A percentile compares a stretch with the other conserved stretches of the same genome.
Conservation (phyloP, 257 asterid species). For the Salvia splendens region DNA sequence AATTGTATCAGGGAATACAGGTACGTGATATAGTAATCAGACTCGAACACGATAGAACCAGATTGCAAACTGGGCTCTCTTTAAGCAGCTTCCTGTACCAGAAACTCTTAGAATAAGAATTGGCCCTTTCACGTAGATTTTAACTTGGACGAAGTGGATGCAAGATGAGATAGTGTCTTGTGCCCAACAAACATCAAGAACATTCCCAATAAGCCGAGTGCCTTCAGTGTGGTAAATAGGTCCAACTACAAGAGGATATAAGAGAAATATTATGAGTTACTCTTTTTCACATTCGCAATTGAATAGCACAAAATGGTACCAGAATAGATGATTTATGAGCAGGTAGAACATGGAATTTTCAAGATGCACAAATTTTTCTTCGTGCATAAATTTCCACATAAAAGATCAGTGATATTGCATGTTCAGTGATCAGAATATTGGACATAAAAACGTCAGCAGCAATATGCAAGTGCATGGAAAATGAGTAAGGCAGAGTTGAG, state of each 20-base stretch:
- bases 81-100: conserved; percentile 29
- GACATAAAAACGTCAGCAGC: neutral
- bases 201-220: conserved; percentile 77
- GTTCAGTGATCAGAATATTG: neutral
- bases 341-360: neutral
- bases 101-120: conserved; percentile 10
- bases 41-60: conserved; percentile 38
- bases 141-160: conserved; percentile 76
- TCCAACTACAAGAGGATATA: conserved; percentile 65
- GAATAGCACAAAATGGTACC: neutral
- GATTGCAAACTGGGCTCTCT: conserved; percentile 25
- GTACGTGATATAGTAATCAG: conserved; percentile 27
- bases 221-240: conserved; percentile 84
- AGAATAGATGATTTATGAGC: conserved; percentile 6
- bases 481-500: conserved; percentile 14
- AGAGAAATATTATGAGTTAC: neutral
- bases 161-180: conserved; percentile 85
- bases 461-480: neutral
- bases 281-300: neutral
- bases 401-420: conserved; percentile 11
- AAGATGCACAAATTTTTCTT: neutral
- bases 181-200: conserved; percentile 92
- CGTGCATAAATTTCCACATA: neutral
- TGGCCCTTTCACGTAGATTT: conserved; percentile 59
- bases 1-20: conserved; percentile 29